phyloP scores from a whole-genome alignment of 306 rosid genomes.

The Citrullus amarus region DNA sequence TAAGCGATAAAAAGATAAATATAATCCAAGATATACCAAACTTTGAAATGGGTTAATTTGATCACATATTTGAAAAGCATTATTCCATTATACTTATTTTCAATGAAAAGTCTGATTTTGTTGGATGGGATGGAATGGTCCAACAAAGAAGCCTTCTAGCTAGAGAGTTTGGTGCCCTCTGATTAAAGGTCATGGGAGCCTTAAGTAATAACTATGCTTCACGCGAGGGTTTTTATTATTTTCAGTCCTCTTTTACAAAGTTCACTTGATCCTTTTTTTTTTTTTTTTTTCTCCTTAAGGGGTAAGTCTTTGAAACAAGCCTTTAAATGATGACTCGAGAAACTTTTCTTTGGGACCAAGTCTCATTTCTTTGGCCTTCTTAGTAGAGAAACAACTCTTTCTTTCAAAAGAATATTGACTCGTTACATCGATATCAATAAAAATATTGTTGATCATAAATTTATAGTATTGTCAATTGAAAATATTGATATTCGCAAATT shows the following conservation, averaged over 20 bases:
- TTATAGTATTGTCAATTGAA: no score
- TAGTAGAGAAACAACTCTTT: neutral
- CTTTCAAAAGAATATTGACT: no score
- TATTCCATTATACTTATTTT: neutral
- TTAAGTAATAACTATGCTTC: neutral
- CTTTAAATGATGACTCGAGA: neutral
- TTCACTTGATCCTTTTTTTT: neutral
- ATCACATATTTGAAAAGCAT: no score
- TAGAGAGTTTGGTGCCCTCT: neutral
- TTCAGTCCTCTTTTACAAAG: neutral
- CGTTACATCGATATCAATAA: neutral
- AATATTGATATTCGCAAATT: no score
- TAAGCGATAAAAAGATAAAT: no score
- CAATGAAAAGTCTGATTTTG: neutral
- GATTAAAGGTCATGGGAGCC: neutral
- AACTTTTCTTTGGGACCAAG: neutral
- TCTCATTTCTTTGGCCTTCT: neutral
- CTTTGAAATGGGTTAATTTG: no score
- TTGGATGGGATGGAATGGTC: neutral
- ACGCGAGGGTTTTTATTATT: neutral
- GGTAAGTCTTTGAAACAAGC: neutral
- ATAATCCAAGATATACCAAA: no score
- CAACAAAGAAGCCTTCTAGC: neutral
- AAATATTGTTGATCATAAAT: neutral
- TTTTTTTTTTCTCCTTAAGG: neutral